Base-by-base conservation (phyloP, 192 early-diverging fungal species). In the Tieghemiomyces parasiticus region DNA sequence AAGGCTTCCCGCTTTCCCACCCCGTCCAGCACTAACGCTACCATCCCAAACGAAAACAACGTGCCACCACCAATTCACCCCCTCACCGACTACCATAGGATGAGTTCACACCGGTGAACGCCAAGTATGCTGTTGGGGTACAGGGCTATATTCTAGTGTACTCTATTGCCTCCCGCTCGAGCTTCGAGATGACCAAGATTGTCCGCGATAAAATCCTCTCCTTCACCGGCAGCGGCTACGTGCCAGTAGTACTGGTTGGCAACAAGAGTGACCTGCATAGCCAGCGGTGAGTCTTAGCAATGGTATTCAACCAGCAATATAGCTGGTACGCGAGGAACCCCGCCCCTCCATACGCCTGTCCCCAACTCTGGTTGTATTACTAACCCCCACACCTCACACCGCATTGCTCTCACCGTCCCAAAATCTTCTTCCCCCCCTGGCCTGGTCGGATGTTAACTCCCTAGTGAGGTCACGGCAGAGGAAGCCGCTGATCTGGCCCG, bases 91-190 rank as follows among this genome's bases (percentile, higher is more conserved):
- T 22, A 49, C 42, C 33, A 3, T 66, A 88, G 83, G 88, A 98
- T 71, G 95, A 98, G 72, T 90, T 84, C 53, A 94, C 95, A 35
- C 85, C 95, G 49, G 71, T 98, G 56, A 93, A 90, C 59, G 81
- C 86, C n/a, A 84, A 85, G 35, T 90, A 93, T 67, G 86, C 86
- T 0, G 78, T 93, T 1, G 84, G 91, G 22, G 87, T 92, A 44
- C 92, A 99, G 69, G 95, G 91, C 9, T 99, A 92, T 67, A 82
- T 99, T 45, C 76, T 99, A 33, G 89, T 87, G 26, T 99, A 95
- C 67, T 95, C 93, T 1, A 84, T 99, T 31, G 80, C 84, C 29
- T 87, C 85, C 46, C 73, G 81, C 38, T 78, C 82, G 44, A 90
- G 86, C 48, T 89, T 95, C 67, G 93, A 99, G 47, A 89, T 96